phyloP scores from a whole-genome alignment of 1,284 basidiomycete species.

The Fomitopsis palustris region DNA sequence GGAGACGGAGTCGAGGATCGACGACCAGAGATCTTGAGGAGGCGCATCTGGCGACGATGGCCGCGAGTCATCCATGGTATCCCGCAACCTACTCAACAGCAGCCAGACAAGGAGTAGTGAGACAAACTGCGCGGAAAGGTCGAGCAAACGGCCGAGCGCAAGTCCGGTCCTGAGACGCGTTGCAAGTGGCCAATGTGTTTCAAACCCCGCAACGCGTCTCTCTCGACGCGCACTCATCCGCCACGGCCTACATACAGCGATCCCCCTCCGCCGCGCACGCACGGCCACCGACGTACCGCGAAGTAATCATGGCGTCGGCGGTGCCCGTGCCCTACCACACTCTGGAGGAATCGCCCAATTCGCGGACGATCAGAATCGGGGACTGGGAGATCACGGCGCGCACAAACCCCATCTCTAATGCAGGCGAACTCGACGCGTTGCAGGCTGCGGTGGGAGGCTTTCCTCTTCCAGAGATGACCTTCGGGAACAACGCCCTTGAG shows the following conservation, averaged over 20 bases:
- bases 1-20: conserved; percentile 87
- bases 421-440: conserved; percentile 67
- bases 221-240: conserved; percentile 10
- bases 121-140: neutral
- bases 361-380: conserved; percentile 60
- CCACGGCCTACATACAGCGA: conserved; percentile 8
- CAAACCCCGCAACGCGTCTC: conserved; percentile 20
- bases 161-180: neutral
- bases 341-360: conserved; percentile 61
- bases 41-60: conserved; percentile 64
- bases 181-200: conserved; percentile 1
- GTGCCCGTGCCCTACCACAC: conserved; percentile 56
- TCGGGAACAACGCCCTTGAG: conserved; percentile 80
- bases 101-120: neutral
- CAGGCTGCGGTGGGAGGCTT: conserved; percentile 60
- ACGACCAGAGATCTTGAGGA: conserved; percentile 85
- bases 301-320: conserved; percentile 36
- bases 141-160: no score
- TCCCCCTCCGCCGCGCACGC: conserved; percentile 3
- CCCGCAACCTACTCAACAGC: neutral
- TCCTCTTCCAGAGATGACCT: conserved; percentile 96
- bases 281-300: conserved; percentile 15
- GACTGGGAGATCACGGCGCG: conserved; percentile 64
- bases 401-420: conserved; percentile 75
- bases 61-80: conserved; percentile 46